These are phyloP conservation scores for Myxozyma sirexii DNA, from an alignment of 805 yeast species.

Conservation along the genomic window DNA sequence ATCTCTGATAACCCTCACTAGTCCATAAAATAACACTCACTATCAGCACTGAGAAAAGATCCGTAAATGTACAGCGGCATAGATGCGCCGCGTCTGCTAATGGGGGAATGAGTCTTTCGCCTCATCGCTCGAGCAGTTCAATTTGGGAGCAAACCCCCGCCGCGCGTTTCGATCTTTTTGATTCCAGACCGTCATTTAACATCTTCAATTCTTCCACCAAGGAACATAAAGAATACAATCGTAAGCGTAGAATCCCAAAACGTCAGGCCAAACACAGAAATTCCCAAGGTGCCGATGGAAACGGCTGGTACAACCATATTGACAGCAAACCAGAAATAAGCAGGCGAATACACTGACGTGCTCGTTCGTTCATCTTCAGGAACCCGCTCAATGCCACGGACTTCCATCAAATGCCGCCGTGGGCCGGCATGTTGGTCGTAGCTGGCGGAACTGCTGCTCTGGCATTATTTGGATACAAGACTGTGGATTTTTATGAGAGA, in stretches of 20 bases:
- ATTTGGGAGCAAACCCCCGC: too few species aligned
- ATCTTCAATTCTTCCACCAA: too few species aligned
- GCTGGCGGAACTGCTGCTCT: constrained; percentile 65
- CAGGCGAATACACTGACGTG: constrained; percentile 58
- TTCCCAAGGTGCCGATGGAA: constrained; percentile 73
- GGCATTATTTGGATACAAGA: constrained; percentile 80
- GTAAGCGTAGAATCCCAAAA: constrained; percentile 71
- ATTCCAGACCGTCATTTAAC: too few species aligned
- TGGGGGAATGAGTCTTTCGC: too few species aligned
- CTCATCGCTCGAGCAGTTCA: too few species aligned
- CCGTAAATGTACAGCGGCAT: too few species aligned
- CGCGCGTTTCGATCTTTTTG: too few species aligned
- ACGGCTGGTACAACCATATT: constrained; percentile 84
- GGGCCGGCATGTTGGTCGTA: constrained; percentile 85
- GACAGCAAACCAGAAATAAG: constrained; percentile 76
- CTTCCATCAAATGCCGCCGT: constrained; percentile 70
- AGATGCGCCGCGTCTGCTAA: too few species aligned
- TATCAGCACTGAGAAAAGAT: too few species aligned
- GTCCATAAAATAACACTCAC: too few species aligned
- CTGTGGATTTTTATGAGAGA: constrained; percentile 79
- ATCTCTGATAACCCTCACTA: too few species aligned
- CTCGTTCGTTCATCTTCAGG: constrained; percentile 77
- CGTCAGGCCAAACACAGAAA: constrained; percentile 63
- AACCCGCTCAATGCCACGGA: constrained; percentile 78
- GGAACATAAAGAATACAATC: constrained; percentile 69